Percentiles rank a stretch among this genome's conserved stretches.
Conservation (phyloP, 2,329 filamentous ascomycete genomes). For the Fusarium begoniae region DNA sequence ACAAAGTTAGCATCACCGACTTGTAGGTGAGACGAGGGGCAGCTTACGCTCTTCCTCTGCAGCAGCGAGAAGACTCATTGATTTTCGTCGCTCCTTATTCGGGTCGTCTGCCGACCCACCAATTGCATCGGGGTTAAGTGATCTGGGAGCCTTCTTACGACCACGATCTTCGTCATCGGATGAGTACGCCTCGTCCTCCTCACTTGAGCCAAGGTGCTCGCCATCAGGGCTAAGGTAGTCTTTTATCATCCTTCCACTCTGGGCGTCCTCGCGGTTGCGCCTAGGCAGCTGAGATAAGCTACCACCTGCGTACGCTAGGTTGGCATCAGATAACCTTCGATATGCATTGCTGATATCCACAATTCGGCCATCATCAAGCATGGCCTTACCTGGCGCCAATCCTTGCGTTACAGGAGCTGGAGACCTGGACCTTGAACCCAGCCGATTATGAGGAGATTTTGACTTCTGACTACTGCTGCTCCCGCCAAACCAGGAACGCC, state of each 20-base stretch:
- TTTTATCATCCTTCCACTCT: slow-evolving; percentile 70
- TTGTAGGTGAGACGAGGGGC: background rate
- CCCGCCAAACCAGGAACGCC: slow-evolving; percentile 50
- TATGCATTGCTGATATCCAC: slow-evolving; percentile 77
- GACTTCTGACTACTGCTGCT: slow-evolving; percentile 55
- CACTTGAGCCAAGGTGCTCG: slow-evolving; percentile 73
- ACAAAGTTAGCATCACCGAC: background rate
- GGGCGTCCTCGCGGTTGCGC: slow-evolving; percentile 58
- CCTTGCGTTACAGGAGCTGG: slow-evolving; percentile 36
- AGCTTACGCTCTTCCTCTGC: slow-evolving; percentile 81
- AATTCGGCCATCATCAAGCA: slow-evolving; percentile 68
- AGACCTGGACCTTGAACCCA: slow-evolving; percentile 52
- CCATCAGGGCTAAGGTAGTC: slow-evolving; percentile 73
- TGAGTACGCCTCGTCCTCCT: slow-evolving; percentile 70
- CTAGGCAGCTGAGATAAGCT: slow-evolving; percentile 69
- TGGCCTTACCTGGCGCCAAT: slow-evolving; percentile 50
- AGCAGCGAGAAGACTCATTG: slow-evolving; percentile 73
- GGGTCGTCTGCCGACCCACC: slow-evolving; percentile 49
- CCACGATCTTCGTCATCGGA: slow-evolving; percentile 77
- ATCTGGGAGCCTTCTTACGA: slow-evolving; percentile 63
- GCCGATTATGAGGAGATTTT: slow-evolving; percentile 63
- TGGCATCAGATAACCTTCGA: slow-evolving; percentile 75
- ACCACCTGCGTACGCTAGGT: slow-evolving; percentile 70
- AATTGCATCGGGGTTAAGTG: slow-evolving; percentile 53
- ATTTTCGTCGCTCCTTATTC: slow-evolving; percentile 53